phyloP scores from a whole-genome alignment of 1,284 basidiomycete genomes.

The Cyathus pygmaeus region DNA sequence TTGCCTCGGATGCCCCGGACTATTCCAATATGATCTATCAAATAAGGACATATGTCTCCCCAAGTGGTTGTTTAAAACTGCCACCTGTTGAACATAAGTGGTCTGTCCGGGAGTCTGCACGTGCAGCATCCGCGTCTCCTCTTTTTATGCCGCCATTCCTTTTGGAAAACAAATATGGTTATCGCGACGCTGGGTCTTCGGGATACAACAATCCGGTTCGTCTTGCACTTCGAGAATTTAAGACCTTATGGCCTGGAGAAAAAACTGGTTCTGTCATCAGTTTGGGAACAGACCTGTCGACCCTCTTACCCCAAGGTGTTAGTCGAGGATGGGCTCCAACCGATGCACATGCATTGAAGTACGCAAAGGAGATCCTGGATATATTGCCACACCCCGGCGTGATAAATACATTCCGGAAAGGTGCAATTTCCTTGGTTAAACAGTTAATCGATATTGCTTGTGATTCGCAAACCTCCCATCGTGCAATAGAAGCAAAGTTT shows the following conservation, averaged over 20 bases:
- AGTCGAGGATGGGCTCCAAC: slow-evolving; percentile 19
- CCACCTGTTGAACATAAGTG: slow-evolving; percentile 22
- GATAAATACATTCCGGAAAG: slow-evolving; percentile 1
- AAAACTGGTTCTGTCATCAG: slow-evolving; percentile 15
- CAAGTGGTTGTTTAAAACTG: background rate
- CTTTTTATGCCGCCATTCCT: slow-evolving; percentile 17
- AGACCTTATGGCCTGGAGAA: slow-evolving; percentile 19
- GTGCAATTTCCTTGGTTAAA: slow-evolving; percentile 18
- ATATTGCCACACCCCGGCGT: slow-evolving; percentile 3
- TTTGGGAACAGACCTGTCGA: slow-evolving; percentile 22
- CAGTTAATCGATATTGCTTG: slow-evolving; percentile 16
- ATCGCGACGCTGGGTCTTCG: slow-evolving; percentile 27
- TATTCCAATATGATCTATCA: slow-evolving; percentile 24
- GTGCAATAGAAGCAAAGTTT: background rate
- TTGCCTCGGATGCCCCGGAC: slow-evolving; percentile 26
- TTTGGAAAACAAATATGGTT: slow-evolving; percentile 16
- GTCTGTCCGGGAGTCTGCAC: slow-evolving; percentile 24
- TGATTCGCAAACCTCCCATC: slow-evolving; percentile 20
- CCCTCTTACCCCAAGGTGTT: slow-evolving; percentile 11
- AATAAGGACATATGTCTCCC: slow-evolving; percentile 23
- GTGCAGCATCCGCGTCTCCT: slow-evolving; percentile 23
- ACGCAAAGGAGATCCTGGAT: slow-evolving; percentile 12
- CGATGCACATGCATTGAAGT: slow-evolving; percentile 13
- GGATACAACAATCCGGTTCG: slow-evolving; percentile 33
- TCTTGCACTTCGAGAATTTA: slow-evolving; percentile 16